Conservation (phyloP, 2,329 filamentous ascomycete genomes). For the Aspergillus intermedius region DNA sequence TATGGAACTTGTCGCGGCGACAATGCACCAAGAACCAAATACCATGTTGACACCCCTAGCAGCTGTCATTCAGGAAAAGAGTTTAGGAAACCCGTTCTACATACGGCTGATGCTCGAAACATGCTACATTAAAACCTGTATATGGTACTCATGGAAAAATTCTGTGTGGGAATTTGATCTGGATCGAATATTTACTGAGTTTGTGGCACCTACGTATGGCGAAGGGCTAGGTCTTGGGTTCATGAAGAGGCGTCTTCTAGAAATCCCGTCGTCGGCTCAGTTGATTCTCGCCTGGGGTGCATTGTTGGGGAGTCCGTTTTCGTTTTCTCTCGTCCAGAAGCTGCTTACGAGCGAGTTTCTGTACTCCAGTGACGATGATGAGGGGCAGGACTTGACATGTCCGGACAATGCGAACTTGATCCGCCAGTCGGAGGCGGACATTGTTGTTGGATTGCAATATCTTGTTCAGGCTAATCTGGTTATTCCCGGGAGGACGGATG, state of each 20-base stretch:
- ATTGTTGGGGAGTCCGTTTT: constrained; percentile 74
- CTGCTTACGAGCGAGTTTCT: constrained; percentile 70
- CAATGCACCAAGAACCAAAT: constrained; percentile 62
- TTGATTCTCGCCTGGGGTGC: constrained; percentile 82
- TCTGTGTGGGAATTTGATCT: constrained; percentile 79
- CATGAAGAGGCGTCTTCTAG: constrained; percentile 68
- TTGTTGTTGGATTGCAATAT: constrained; percentile 68
- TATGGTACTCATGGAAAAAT: constrained; percentile 83
- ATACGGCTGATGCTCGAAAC: constrained; percentile 84
- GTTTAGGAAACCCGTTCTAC: constrained; percentile 82
- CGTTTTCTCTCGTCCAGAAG: constrained; percentile 70
- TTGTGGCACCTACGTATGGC: constrained; percentile 70
- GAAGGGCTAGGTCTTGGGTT: constrained; percentile 77
- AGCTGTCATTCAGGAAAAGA: constrained; percentile 82
- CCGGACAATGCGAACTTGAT: constrained; percentile 42
- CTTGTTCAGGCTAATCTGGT: constrained; percentile 75
- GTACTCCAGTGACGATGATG: constrained; percentile 45
- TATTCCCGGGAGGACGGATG: constrained; percentile 73
- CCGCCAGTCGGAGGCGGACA: constrained; percentile 58
- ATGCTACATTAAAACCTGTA: constrained; percentile 77
- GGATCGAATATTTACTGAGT: constrained; percentile 78
- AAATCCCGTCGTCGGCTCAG: constrained; percentile 66
- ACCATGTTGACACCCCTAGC: constrained; percentile 71
- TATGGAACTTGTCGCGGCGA: constrained; percentile 72
- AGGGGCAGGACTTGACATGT: constrained; percentile 29